Conservation (phyloP, 345 rosid genomes). For the Toxicodendron radicans region DNA sequence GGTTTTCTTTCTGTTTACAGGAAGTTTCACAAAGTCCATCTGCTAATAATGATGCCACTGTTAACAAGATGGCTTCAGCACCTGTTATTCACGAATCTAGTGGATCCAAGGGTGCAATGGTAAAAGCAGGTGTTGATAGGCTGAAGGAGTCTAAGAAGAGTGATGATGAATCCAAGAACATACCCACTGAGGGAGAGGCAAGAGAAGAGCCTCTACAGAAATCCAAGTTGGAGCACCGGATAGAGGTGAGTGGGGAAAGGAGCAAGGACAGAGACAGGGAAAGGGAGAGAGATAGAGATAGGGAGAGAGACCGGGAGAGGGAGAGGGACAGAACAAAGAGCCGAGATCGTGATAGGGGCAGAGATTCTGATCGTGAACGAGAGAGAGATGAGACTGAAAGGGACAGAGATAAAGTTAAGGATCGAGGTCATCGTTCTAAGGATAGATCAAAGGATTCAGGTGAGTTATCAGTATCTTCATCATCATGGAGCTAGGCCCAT, state of each 20-base stretch:
- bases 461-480: slow-evolving; percentile 18
- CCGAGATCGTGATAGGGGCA: slow-evolving; percentile 63
- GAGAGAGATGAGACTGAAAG: slow-evolving; percentile 61
- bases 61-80: slow-evolving; percentile 37
- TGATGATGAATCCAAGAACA: slow-evolving; percentile 54
- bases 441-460: slow-evolving; percentile 76
- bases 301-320: no score
- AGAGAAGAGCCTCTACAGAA: slow-evolving; percentile 47
- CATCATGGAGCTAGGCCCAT: neutral
- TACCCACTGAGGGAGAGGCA: slow-evolving; percentile 40
- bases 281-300: slow-evolving; percentile 34
- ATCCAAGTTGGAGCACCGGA: slow-evolving; percentile 54
- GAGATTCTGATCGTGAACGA: slow-evolving; percentile 79
- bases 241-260: slow-evolving; percentile 52
- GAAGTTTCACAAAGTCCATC: slow-evolving; percentile 46
- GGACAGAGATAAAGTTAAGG: slow-evolving; percentile 69
- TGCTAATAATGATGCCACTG: slow-evolving; percentile 37
- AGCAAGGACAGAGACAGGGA: slow-evolving; percentile 72
- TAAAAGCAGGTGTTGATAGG: slow-evolving; percentile 47
- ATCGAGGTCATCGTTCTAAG: slow-evolving; percentile 62
- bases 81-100: slow-evolving; percentile 43
- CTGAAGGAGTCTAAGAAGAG: slow-evolving; percentile 61
- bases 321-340: slow-evolving; percentile 51
- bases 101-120: slow-evolving; percentile 45
- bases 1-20: slow-evolving; percentile 33